A percentile compares a stretch with the other conserved stretches of the same genome.
phyloP scores from a whole-genome alignment of 805 yeast genomes.

The Millerago galiae region DNA sequence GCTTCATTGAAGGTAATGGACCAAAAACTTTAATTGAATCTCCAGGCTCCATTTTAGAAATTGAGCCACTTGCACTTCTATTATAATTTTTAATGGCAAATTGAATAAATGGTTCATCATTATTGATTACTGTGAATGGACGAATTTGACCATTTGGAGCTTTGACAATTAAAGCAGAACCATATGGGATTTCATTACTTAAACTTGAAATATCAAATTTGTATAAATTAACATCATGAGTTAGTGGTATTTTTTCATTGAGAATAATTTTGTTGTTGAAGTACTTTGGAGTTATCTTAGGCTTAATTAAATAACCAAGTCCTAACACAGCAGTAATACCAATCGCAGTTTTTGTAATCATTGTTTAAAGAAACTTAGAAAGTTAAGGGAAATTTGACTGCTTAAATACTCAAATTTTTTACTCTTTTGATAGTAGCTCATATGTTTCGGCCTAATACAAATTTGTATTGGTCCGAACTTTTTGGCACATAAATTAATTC shows the following conservation, averaged over 20 bases:
- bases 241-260: background rate
- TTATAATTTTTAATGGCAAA: slow-evolving; percentile 1
- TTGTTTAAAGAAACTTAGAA: too few species aligned
- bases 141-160: background rate
- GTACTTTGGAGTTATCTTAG: too few species aligned
- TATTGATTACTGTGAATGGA: background rate
- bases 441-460: too few species aligned
- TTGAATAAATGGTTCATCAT: background rate
- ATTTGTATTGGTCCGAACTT: too few species aligned
- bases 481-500: too few species aligned
- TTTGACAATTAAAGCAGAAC: background rate
- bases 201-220: background rate
- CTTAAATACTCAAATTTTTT: too few species aligned
- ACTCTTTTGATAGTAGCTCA: too few species aligned
- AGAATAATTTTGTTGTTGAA: background rate
- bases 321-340: too few species aligned
- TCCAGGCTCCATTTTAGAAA: background rate
- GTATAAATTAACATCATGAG: background rate
- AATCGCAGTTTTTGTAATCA: too few species aligned
- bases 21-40: slow-evolving; percentile 1
- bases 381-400: too few species aligned
- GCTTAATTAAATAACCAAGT: too few species aligned
- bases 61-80: background rate
- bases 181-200: background rate
- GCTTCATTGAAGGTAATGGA: background rate